Evolutionary conservation across 176 grass and related monocot genomes (phyloP), one percentile per base, ranked within the genome.

Genomic region (Triticum monococcum): DNA sequence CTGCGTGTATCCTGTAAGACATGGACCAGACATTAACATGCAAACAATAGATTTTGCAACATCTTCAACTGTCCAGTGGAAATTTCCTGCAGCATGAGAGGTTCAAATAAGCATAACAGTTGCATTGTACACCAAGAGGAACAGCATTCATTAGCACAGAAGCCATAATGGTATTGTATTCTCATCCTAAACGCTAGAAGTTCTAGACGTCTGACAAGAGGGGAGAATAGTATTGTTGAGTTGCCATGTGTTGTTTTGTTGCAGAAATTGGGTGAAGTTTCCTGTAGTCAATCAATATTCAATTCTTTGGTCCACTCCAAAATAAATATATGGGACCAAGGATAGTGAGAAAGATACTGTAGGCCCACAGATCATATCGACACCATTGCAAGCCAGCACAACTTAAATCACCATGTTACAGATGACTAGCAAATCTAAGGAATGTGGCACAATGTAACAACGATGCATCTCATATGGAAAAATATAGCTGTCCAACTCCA

Each of bases 21-120:
- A 98, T 48, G 96, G 96, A 20, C 96, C 96, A 30, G 96, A 98
- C 96, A 98, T 96, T 28, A 96, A 65, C 96, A 98, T 98, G 90
- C 96, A 98, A 81, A 92, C 48, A 92, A 98, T 90, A 86, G 96
- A 81, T 95, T 96, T 98, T 22, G 93, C 87, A 12, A 98, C 91
- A 75, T 98, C 96, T 98, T 96, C 93, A 86, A 92, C 38, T 64
- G 77, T 98, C 96, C 96, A 98, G 71, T 98, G 96, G 88, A 98
- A 98, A 91, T 96, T 98, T 90, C 96, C 96, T 98, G 62, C 61
- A 91, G 85, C 46, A 70, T 14, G 12, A 77, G 7, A 81, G 3
- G 17, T 79, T 18, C 43, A 64, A 33, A 35, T 79, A 86, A 85
- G 26, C 45, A 86, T 68, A 75, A 43, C 23, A 57, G 32, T 24